phyloP scores from a whole-genome alignment of 495 filamentous ascomycete genomes.

The Evernia prunastri region DNA sequence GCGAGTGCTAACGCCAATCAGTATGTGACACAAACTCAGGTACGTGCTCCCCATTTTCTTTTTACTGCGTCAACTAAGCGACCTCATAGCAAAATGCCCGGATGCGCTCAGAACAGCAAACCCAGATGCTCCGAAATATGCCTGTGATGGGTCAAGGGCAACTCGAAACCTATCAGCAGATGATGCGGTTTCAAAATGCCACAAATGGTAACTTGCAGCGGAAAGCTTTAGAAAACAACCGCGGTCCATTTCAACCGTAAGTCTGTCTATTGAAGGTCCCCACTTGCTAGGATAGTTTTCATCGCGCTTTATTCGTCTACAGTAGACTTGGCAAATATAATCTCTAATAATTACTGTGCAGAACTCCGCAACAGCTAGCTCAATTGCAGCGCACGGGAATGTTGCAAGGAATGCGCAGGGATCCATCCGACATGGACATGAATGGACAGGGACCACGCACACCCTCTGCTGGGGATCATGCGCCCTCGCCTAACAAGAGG shows the following conservation, averaged over 20 bases:
- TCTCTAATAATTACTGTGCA: conserved; percentile 13
- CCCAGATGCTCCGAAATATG: conserved; percentile 62
- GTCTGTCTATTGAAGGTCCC: conserved; percentile 24
- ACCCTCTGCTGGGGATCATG: conserved; percentile 75
- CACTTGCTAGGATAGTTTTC: background rate
- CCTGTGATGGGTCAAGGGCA: conserved; percentile 47
- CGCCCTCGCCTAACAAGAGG: conserved; percentile 86
- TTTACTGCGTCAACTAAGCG: conserved; percentile 8
- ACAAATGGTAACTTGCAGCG: conserved; percentile 55
- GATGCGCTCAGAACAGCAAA: conserved; percentile 58
- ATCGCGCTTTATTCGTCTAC: background rate
- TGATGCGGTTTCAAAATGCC: conserved; percentile 54
- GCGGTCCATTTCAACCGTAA: conserved; percentile 50
- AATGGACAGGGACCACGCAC: conserved; percentile 76
- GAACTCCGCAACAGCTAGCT: conserved; percentile 48
- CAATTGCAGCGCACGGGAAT: conserved; percentile 59
- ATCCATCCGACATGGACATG: conserved; percentile 82
- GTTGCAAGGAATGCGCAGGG: conserved; percentile 62
- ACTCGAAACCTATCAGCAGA: conserved; percentile 34
- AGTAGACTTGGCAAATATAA: background rate
- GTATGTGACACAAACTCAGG: conserved; percentile 77
- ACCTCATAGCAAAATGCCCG: conserved; percentile 57
- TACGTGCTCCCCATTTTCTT: conserved; percentile 36
- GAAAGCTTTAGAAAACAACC: conserved; percentile 72
- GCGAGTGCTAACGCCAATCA: conserved; percentile 50